Evolutionary conservation across 1,139 yeast genomes (phyloP).

Genomic region (Yamadazyma atlantica): DNA sequence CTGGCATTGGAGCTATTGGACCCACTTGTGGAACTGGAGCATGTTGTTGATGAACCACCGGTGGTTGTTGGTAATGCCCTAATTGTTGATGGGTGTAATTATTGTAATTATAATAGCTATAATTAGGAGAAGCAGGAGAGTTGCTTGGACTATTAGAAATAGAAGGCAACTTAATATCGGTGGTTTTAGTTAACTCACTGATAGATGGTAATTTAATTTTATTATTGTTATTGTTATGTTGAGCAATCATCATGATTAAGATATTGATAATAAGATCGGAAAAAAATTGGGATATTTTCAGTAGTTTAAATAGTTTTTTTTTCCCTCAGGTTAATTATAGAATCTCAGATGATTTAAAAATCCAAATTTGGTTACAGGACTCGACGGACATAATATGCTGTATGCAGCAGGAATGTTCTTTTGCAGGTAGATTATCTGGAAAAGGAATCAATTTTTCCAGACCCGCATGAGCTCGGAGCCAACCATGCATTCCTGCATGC

Average conservation of each 20-base stretch:
- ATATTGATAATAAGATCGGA: no score
- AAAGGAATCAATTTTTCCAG: not conserved
- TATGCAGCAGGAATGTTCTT: slow-evolving; percentile 2
- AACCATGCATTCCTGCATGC: not conserved
- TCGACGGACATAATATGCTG: slow-evolving; percentile 1
- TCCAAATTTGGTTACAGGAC: not conserved
- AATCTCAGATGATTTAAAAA: slow-evolving; percentile 1
- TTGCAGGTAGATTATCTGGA: not conserved
- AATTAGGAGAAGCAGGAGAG: slow-evolving; percentile 4
- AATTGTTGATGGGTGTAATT: slow-evolving; percentile 7
- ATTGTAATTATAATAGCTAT: slow-evolving; percentile 3
- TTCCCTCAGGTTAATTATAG: not conserved
- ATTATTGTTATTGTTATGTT: not conserved
- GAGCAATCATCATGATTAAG: not conserved
- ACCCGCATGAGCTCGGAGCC: not conserved
- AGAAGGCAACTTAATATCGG: slow-evolving; percentile 13
- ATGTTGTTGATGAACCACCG: slow-evolving; percentile 2
- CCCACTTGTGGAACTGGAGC: slow-evolving; percentile 2
- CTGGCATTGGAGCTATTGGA: slow-evolving; percentile 9
- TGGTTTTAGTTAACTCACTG: slow-evolving; percentile 29
- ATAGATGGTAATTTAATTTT: slow-evolving; percentile 34
- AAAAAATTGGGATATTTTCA: not conserved
- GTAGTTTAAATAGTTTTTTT: slow-evolving; percentile 1
- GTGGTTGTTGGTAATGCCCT: not conserved
- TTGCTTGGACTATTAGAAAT: not conserved